A percentile compares a stretch with the other conserved stretches of the same genome.
phyloP scores from a whole-genome alignment of 176 grass and related monocot genomes.

The Ensete ventricosum region DNA sequence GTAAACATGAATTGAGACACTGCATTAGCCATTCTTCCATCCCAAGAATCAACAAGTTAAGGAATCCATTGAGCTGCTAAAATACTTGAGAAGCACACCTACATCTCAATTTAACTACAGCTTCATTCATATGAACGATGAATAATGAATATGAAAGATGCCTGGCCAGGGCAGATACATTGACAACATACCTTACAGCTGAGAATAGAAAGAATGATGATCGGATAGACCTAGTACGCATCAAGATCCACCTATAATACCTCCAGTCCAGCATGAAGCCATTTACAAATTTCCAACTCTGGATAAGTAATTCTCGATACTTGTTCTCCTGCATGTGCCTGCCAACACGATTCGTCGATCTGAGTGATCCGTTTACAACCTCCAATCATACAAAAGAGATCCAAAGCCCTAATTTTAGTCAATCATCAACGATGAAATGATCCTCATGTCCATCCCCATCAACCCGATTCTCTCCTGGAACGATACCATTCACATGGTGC shows the following conservation, averaged over 20 bases:
- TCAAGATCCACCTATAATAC: too few relatives aligned
- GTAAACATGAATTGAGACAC: not conserved
- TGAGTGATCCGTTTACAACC: not conserved
- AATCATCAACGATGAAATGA: conserved; percentile 9
- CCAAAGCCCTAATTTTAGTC: not conserved
- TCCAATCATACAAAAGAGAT: not conserved
- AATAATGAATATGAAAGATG: conserved; percentile 11
- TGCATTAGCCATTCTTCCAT: not conserved
- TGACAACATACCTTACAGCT: conserved; percentile 2
- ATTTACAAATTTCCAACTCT: not conserved
- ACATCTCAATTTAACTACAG: not conserved
- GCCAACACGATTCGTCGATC: not conserved
- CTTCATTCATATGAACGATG: not conserved
- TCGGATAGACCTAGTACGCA: not conserved
- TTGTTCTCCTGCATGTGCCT: not conserved
- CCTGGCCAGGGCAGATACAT: not conserved
- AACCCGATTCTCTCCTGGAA: conserved; percentile 7
- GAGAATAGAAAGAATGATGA: conserved; percentile 5
- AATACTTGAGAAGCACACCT: not conserved
- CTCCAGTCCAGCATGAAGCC: not conserved
- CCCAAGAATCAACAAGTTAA: not conserved
- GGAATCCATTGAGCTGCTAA: not conserved
- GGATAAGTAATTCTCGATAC: not conserved
- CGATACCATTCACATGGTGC: conserved; percentile 6
- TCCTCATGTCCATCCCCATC: conserved; percentile 2